Evolutionary conservation across 805 yeast genomes (phyloP), one percentile per base, ranked within the genome.

Genomic region (Lachancea thermotolerans): DNA sequence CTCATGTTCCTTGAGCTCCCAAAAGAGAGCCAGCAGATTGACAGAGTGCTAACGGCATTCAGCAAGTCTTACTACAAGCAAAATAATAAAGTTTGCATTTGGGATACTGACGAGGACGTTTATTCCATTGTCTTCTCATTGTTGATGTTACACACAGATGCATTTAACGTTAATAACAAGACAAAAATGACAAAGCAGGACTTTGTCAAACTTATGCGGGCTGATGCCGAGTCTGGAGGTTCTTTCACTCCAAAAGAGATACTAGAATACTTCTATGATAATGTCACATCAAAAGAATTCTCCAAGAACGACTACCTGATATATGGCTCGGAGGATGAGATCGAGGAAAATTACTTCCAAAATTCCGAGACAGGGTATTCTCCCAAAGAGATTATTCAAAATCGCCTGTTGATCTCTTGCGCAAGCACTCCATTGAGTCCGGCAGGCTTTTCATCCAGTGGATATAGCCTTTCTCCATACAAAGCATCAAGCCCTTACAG

Each of bases 1-100:
- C 60, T 85, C 35, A 70, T 79, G 67, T 64, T 71, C 39, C 71
- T 78, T 46, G 77, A 78, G 44, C 64, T 85, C 21, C 93, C 93
- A 0, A 73, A 70, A 49, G 93, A 85, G 55, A 68, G 87, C 0
- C 91, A 84, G 57, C 90, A 85, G 56, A 84, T 85, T 41, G 91
- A 85, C 54, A 67, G 89, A 39, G 71, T 82, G 3, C 64, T 85
- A 35, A 76, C 74, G 42, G 72, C 72, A 29, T 81, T 85, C 60
- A 74, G 85, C 9, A 57, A 56, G 27, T 69, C 74, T 18, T 85
- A 78, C 59, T 71, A 70, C 48, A 57, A 63, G 27, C 71, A 51
- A 16, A 60, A 62, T 44, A 37, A 32, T 16, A 33, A 49, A 16
- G 31, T 33, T 29, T 41, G 46, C 16, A 34, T 54, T 1, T 69